Evolutionary conservation across 2,329 filamentous ascomycete species (phyloP).

Genomic region (Penicillium sp.): DNA sequence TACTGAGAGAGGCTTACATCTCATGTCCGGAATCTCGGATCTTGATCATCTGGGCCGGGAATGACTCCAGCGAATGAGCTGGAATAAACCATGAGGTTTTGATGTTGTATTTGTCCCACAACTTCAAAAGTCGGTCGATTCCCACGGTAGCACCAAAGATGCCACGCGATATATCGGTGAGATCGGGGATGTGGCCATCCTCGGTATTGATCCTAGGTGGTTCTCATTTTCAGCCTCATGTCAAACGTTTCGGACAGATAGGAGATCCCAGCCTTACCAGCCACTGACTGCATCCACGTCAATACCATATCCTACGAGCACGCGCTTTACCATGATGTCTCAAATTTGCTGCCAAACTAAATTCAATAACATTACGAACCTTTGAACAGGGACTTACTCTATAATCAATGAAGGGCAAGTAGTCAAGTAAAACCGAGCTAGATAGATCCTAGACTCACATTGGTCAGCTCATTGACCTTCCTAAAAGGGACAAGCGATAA

Average conservation of each 20-base stretch:
- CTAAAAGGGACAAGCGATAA: slow-evolving; percentile 6
- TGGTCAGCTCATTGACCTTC: slow-evolving; percentile 13
- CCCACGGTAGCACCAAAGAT: slow-evolving; percentile 20
- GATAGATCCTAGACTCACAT: not conserved
- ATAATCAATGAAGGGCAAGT: not conserved
- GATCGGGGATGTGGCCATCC: slow-evolving; percentile 7
- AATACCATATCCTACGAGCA: slow-evolving; percentile 16
- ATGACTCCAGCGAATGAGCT: slow-evolving; percentile 16
- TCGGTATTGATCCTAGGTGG: slow-evolving; percentile 13
- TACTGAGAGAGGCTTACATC: slow-evolving; percentile 7
- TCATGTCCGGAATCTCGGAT: slow-evolving; percentile 18
- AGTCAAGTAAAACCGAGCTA: not conserved
- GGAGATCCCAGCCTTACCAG: slow-evolving; percentile 12
- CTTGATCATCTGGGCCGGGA: slow-evolving; percentile 15
- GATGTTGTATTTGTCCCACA: slow-evolving; percentile 14
- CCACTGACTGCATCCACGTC: slow-evolving; percentile 20
- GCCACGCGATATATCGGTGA: slow-evolving; percentile 16
- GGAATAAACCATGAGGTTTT: slow-evolving; percentile 20
- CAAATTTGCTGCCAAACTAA: not conserved
- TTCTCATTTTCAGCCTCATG: not conserved
- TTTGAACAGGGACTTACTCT: not conserved
- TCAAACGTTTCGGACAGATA: not conserved
- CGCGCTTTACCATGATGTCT: slow-evolving; percentile 11
- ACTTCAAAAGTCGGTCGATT: slow-evolving; percentile 16
- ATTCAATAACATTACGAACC: not conserved